A percentile compares a stretch with the other conserved stretches of the same genome.
Conservation (phyloP, 2,329 filamentous ascomycete species). For the Monosporascus sp. region DNA sequence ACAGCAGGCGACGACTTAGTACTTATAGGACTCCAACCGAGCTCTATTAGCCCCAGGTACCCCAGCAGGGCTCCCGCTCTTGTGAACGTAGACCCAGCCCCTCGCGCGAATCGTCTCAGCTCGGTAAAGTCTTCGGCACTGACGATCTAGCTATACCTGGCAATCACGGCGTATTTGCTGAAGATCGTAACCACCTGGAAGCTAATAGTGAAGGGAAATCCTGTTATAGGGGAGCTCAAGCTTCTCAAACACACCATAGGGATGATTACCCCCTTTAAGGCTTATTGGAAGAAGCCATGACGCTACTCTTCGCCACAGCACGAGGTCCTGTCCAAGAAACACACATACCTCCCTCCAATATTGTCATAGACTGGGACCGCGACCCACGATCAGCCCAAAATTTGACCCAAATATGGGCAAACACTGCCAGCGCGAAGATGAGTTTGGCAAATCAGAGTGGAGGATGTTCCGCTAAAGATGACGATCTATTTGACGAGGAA, state of each 20-base stretch:
- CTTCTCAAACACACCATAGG: neutral
- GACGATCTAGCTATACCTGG: neutral
- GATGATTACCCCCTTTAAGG: slow-evolving; percentile 23
- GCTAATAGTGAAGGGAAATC: neutral
- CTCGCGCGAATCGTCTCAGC: neutral
- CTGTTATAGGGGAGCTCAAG: neutral
- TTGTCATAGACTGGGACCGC: slow-evolving; percentile 26
- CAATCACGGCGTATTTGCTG: neutral
- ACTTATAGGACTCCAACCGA: no score
- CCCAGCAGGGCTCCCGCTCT: neutral
- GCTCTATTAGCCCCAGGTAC: neutral
- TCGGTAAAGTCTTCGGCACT: neutral
- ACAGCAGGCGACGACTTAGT: no score
- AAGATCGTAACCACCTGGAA: neutral
- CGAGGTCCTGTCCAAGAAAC: slow-evolving; percentile 9
- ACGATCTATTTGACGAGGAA: slow-evolving; percentile 32
- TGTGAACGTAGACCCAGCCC: neutral
- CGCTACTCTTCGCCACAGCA: slow-evolving; percentile 10
- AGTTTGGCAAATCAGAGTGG: neutral
- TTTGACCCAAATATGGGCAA: slow-evolving; percentile 26
- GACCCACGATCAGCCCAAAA: slow-evolving; percentile 29
- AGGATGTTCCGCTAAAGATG: slow-evolving; percentile 1
- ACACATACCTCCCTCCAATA: slow-evolving; percentile 27
- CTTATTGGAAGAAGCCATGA: slow-evolving; percentile 20
- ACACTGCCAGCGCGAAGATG: neutral